Conservation (phyloP, 2,329 filamentous ascomycete species). For the Phoma sp. region DNA sequence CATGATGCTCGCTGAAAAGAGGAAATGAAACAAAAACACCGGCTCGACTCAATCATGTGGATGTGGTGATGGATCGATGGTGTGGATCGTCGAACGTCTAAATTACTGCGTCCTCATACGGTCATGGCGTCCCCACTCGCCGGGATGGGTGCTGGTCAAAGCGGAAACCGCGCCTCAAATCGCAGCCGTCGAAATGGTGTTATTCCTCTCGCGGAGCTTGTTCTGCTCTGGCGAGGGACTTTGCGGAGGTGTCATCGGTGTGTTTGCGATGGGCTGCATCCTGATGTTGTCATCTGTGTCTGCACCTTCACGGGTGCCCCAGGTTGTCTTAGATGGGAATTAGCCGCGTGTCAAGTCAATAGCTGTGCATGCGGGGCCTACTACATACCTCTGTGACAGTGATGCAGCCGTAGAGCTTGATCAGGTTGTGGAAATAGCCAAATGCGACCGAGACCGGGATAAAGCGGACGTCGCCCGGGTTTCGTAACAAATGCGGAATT, state of each 20-base stretch:
- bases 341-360: constrained; percentile 21
- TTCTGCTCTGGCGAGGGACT: constrained; percentile 43
- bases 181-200: constrained; percentile 33
- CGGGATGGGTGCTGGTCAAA: constrained; percentile 27
- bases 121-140: constrained; percentile 31
- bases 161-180: constrained; percentile 35
- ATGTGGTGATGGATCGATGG: constrained; percentile 28
- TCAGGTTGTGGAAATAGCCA: constrained; percentile 89
- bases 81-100: constrained; percentile 42
- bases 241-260: constrained; percentile 43
- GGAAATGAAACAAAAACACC: constrained; percentile 19
- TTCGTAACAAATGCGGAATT: constrained; percentile 81
- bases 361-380: constrained; percentile 33
- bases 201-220: constrained; percentile 45
- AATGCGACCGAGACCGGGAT: constrained; percentile 87
- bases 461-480: constrained; percentile 80
- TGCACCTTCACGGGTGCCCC: constrained; percentile 91
- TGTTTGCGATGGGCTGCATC: constrained; percentile 46
- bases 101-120: constrained; percentile 42
- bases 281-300: constrained; percentile 68
- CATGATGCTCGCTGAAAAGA: constrained; percentile 31
- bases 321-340: constrained; percentile 72
- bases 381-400: constrained; percentile 61
- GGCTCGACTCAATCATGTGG: constrained; percentile 23
- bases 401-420: constrained; percentile 86